phyloP scores from a whole-genome alignment of 148 eudicot genomes.

The Oxyria digyna region DNA sequence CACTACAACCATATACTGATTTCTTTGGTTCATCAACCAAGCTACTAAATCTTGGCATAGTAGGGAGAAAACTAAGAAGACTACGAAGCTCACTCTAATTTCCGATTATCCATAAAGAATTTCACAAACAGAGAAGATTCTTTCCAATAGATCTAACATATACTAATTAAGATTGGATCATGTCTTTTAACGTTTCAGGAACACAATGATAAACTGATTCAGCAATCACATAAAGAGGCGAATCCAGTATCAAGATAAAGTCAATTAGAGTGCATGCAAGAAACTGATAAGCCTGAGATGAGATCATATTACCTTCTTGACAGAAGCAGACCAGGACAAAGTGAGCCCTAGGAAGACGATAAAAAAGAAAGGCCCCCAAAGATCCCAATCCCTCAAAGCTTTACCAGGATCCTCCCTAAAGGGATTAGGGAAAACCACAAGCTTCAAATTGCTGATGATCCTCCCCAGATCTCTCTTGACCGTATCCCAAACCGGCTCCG shows the following conservation, averaged over 20 bases:
- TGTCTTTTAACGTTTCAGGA: neutral
- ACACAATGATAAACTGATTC: neutral
- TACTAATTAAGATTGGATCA: neutral
- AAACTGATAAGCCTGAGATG: neutral
- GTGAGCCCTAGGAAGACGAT: slow-evolving; percentile 87
- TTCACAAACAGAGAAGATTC: neutral
- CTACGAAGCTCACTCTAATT: neutral
- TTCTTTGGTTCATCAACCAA: no score
- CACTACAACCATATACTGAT: no score
- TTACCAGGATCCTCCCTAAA: slow-evolving; percentile 85
- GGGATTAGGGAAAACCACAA: slow-evolving; percentile 93
- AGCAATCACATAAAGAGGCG: neutral
- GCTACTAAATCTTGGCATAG: no score
- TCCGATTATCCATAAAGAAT: neutral
- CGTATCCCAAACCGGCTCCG: slow-evolving; percentile 98
- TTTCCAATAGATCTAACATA: neutral
- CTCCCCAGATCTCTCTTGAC: slow-evolving; percentile 78
- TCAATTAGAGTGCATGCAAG: neutral
- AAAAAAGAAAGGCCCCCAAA: slow-evolving; percentile 97
- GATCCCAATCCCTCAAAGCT: slow-evolving; percentile 95
- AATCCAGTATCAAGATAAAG: neutral
- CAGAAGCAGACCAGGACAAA: slow-evolving; percentile 94
- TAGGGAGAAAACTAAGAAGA: neutral
- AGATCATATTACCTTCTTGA: slow-evolving; percentile 49
- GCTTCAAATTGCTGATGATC: slow-evolving; percentile 86